A percentile compares a stretch with the other conserved stretches of the same genome.
Conservation (phyloP, 2,329 filamentous ascomycete species). For the Colletotrichum tofieldiae region DNA sequence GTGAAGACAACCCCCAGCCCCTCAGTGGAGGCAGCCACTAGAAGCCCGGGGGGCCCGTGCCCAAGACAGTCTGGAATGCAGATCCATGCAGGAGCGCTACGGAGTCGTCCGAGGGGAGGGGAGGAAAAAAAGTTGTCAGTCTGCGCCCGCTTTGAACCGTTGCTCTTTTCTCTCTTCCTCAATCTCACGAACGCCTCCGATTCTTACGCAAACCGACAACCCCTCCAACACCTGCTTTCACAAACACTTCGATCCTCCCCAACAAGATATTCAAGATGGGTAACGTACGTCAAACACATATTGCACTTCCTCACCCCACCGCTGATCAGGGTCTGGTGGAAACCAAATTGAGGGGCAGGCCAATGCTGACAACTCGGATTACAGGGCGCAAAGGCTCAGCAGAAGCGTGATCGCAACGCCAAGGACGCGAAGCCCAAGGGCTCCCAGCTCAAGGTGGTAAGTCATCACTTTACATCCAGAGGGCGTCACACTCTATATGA, state of each 20-base stretch:
- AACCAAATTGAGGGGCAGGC: conserved; percentile 40
- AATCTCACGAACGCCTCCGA: conserved; percentile 11
- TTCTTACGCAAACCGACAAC: neutral
- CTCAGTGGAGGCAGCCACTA: conserved; percentile 28
- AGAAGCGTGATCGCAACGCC: conserved; percentile 81
- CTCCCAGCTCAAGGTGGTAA: conserved; percentile 78
- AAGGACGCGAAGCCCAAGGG: conserved; percentile 72
- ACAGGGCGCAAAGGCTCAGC: conserved; percentile 76
- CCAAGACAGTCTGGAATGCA: conserved; percentile 24
- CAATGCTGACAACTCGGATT: conserved; percentile 35
- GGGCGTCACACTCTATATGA: neutral
- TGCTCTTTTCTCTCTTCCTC: conserved; percentile 7
- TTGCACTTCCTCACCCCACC: conserved; percentile 28
- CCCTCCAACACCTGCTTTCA: neutral
- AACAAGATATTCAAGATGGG: conserved; percentile 36
- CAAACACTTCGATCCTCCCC: neutral
- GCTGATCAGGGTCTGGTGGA: conserved; percentile 41
- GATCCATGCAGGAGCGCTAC: conserved; percentile 37
- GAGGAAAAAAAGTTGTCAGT: conserved; percentile 6
- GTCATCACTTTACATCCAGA: conserved; percentile 49
- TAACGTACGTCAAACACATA: conserved; percentile 43
- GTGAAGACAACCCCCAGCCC: conserved; percentile 15
- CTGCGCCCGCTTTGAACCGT: conserved; percentile 22
- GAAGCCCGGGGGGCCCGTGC: conserved; percentile 18
- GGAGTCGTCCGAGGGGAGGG: conserved; percentile 23